Percentiles rank a stretch among this genome's conserved stretches.
phyloP scores from a whole-genome alignment of 2,329 filamentous ascomycete species.

The Sarocladium strictum region DNA sequence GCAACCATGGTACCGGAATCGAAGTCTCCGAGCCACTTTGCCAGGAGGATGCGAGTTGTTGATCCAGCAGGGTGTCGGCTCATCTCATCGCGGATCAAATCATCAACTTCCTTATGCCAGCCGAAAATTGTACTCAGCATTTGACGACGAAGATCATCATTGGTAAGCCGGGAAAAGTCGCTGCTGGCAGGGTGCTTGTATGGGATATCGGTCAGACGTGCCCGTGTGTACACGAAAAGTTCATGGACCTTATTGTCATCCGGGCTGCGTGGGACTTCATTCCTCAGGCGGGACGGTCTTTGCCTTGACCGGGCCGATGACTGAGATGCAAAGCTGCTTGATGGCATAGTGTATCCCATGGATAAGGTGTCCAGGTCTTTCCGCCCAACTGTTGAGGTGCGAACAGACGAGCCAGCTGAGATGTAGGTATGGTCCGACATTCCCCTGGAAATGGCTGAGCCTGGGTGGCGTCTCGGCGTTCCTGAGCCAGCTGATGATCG shows the following conservation, averaged over 20 bases:
- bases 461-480: slow-evolving; percentile 41
- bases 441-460: slow-evolving; percentile 46
- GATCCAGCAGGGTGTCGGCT: slow-evolving; percentile 67
- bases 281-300: slow-evolving; percentile 64
- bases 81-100: slow-evolving; percentile 80
- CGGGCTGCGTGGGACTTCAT: slow-evolving; percentile 75
- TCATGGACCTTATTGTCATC: slow-evolving; percentile 63
- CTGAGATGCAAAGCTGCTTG: slow-evolving; percentile 35
- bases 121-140: slow-evolving; percentile 95
- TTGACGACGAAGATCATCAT: slow-evolving; percentile 76
- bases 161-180: slow-evolving; percentile 57
- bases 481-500: slow-evolving; percentile 50
- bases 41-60: slow-evolving; percentile 71
- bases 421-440: slow-evolving; percentile 63
- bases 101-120: slow-evolving; percentile 80
- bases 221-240: slow-evolving; percentile 79
- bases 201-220: slow-evolving; percentile 73
- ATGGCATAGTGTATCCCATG: slow-evolving; percentile 31
- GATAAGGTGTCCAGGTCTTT: slow-evolving; percentile 47
- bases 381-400: slow-evolving; percentile 24
- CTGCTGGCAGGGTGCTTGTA: slow-evolving; percentile 63
- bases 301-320: slow-evolving; percentile 41
- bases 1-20: slow-evolving; percentile 75
- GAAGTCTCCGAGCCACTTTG: slow-evolving; percentile 89
- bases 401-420: slow-evolving; percentile 52